phyloP scores from a whole-genome alignment of 2,329 filamentous ascomycete species.

The Hymenoscyphus infarciens region DNA sequence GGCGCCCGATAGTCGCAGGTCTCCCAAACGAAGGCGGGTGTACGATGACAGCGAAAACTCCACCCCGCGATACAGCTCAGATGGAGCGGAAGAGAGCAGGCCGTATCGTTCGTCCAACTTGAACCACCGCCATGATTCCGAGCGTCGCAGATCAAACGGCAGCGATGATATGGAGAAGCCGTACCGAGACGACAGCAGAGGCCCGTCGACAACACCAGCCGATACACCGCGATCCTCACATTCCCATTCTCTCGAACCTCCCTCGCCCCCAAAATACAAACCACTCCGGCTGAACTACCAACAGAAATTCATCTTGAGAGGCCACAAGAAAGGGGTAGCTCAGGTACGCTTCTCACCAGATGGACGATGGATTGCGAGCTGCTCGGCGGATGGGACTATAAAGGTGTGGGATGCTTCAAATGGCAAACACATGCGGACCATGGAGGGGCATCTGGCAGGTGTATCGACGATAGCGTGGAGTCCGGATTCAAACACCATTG shows the following conservation, averaged over 20 bases:
- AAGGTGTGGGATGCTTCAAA: slow-evolving; percentile 85
- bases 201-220: slow-evolving; percentile 25
- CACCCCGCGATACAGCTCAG: slow-evolving; percentile 43
- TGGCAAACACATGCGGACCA: slow-evolving; percentile 77
- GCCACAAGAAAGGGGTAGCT: slow-evolving; percentile 76
- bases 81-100: slow-evolving; percentile 42
- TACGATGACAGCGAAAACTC: slow-evolving; percentile 41
- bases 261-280: slow-evolving; percentile 25
- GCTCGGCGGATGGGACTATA: slow-evolving; percentile 83
- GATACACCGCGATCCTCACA: slow-evolving; percentile 28
- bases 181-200: slow-evolving; percentile 21
- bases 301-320: slow-evolving; percentile 66
- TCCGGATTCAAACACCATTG: slow-evolving; percentile 81
- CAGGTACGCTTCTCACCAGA: slow-evolving; percentile 89
- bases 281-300: slow-evolving; percentile 39
- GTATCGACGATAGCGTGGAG: slow-evolving; percentile 93
- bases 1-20: slow-evolving; percentile 16
- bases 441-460: slow-evolving; percentile 90
- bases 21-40: slow-evolving; percentile 29
- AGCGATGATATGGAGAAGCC: slow-evolving; percentile 32
- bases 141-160: slow-evolving; percentile 25
- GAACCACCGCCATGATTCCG: slow-evolving; percentile 23
- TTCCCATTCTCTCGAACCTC: slow-evolving; percentile 24
- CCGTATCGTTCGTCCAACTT: slow-evolving; percentile 35
- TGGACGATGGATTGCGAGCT: slow-evolving; percentile 83